A percentile compares a stretch with the other conserved stretches of the same genome.
These are phyloP conservation scores for Vicia sativa DNA, from an alignment of 306 rosid species.

Conservation along the genomic window DNA sequence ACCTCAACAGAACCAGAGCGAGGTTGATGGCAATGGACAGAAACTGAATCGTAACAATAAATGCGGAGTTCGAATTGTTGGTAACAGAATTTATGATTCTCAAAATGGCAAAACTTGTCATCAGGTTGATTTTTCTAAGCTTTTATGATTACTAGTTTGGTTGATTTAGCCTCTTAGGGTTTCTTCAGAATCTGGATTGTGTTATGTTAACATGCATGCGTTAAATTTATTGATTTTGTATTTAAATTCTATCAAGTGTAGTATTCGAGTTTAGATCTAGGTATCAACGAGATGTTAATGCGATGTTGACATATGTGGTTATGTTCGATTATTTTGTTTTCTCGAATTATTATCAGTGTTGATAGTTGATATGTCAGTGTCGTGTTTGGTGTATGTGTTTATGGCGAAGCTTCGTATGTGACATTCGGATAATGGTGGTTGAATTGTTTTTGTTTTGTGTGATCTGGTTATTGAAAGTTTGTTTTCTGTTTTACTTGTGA, in stretches of 20 bases:
- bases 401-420: too few species aligned
- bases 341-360: too few species aligned
- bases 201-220: too few species aligned
- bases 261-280: not conserved
- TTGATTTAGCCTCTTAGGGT: not conserved
- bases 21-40: not conserved
- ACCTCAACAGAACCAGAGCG: not conserved
- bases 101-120: slow-evolving; percentile 64
- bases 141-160: not conserved
- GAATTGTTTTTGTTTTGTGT: not conserved
- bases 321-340: too few species aligned
- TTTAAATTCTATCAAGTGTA: not conserved
- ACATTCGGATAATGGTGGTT: not conserved
- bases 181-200: not conserved
- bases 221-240: too few species aligned
- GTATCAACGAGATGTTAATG: too few species aligned
- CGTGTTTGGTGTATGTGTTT: not conserved
- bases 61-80: slow-evolving; percentile 47
- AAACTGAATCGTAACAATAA: slow-evolving; percentile 36
- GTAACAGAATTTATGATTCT: slow-evolving; percentile 57
- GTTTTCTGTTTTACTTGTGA: not conserved
- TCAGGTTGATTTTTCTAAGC: slow-evolving; percentile 47
- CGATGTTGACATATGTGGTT: too few species aligned
- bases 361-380: too few species aligned
- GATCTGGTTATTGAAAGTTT: not conserved